Percentiles rank a stretch among this genome's conserved stretches.
Evolutionary conservation across 164 flowering plant genomes (phyloP).

Genomic region (Sedum album): DNA sequence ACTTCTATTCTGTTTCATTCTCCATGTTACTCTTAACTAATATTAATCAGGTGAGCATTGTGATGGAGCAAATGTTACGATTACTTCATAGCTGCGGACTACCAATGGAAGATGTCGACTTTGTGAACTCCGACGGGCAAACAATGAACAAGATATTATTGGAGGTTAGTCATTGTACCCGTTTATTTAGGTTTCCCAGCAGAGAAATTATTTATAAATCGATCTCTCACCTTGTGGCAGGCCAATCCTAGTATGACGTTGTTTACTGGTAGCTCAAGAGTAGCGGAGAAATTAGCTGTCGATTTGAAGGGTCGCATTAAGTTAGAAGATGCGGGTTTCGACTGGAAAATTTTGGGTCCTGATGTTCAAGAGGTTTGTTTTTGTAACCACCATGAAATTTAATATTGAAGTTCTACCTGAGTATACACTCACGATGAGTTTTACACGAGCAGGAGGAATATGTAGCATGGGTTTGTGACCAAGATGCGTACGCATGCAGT

Average conservation of each 20-base stretch:
- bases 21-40: not conserved
- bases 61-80: constrained; percentile 97
- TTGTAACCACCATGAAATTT: not conserved
- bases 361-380: constrained; percentile 82
- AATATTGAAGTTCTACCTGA: not conserved
- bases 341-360: constrained; percentile 97
- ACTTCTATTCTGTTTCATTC: not conserved
- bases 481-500: constrained; percentile 99
- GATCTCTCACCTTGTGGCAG: constrained; percentile 20
- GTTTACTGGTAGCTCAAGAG: constrained; percentile 94
- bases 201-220: not conserved
- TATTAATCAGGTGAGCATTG: constrained; percentile 66
- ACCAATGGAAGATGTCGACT: constrained; percentile 77
- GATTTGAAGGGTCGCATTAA: constrained; percentile 84
- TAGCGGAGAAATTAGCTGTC: constrained; percentile 85
- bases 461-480: constrained; percentile 98
- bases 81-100: constrained; percentile 84
- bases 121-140: constrained; percentile 88
- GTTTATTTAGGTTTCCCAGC: not conserved
- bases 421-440: not conserved
- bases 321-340: constrained; percentile 98
- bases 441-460: constrained; percentile 62
- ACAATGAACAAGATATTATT: constrained; percentile 78
- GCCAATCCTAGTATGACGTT: constrained; percentile 94
- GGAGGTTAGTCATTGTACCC: constrained; percentile 42